Base-by-base conservation (phyloP, 176 grass and related monocot genomes). In the Bromus sterilis region DNA sequence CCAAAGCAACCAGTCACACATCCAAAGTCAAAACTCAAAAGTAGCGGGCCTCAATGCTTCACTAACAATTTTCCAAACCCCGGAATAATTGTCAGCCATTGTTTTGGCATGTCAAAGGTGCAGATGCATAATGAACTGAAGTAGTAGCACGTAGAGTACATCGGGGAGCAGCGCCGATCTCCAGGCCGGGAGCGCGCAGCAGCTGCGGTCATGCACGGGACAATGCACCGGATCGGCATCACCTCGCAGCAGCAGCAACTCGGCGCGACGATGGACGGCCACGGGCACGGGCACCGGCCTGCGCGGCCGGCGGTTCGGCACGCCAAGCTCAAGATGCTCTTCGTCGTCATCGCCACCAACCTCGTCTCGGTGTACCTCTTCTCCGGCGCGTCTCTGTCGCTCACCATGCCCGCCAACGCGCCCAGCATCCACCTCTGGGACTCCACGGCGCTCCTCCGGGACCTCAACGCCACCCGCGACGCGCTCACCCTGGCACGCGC, bases 301-400 rank as follows among this genome's bases (percentile, higher is more conserved):
- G 20, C 63, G 7, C 62, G 83, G 28, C 34, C 64, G 56, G 49
- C 65, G 44, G 18, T 84, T 10, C 55, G 78, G 78, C 76, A 34
- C 32, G 57, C 92, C 59, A 90, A 88, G 82, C 79, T 93, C 5
- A 91, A 83, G 82, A 74, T 97, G 74, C 84, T 97, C 21, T 67
- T 93, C 3, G 11, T 97, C 32, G 67, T 97, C 48, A 80, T 89
- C 51, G 82, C 89, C 53, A 91, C 94, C 51, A 97, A 93, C 83
- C 74, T 97, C 46, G 48, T 91, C 53, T 93, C 94, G 2, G 87
- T 93, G 8, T 97, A 97, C 67, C 77, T 97, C 68, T 97, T 97
- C 86, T 87, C 94, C 15, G 94, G 89, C 48, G 71, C 86, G 74
- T 85, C 89, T 21, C 56, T 97, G 34, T 78, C 81, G 46, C 61